Evolutionary conservation across 78 protist genomes (phyloP).

Genomic region (Dictyostelium discoideum): dicty_2.7 NC_007090.3:3579001-3579500

Average conservation of each 20-base stretch:
- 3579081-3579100: conserved; percentile 50
- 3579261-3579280: not conserved
- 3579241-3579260: conserved; percentile 21
- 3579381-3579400: not conserved
- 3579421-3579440: not conserved
- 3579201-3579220: conserved; percentile 68
- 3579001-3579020: conserved; percentile 40
- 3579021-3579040: conserved; percentile 29
- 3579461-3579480: not conserved
- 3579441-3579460: not conserved
- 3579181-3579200: conserved; percentile 59
- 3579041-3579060: conserved; percentile 48
- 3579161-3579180: conserved; percentile 57
- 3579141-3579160: conserved; percentile 34
- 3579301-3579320: conserved; percentile 33
- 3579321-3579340: conserved; percentile 11
- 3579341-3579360: conserved; percentile 51
- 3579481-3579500: not conserved
- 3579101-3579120: conserved; percentile 7
- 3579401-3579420: not conserved
- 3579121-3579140: conserved; percentile 39
- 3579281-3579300: conserved; percentile 50
- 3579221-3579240: conserved; percentile 53
- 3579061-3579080: conserved; percentile 51
- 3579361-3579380: not conserved